These are phyloP conservation scores for Suillus subluteus DNA, from an alignment of 768 basidiomycete genomes.

Conservation along the genomic window DNA sequence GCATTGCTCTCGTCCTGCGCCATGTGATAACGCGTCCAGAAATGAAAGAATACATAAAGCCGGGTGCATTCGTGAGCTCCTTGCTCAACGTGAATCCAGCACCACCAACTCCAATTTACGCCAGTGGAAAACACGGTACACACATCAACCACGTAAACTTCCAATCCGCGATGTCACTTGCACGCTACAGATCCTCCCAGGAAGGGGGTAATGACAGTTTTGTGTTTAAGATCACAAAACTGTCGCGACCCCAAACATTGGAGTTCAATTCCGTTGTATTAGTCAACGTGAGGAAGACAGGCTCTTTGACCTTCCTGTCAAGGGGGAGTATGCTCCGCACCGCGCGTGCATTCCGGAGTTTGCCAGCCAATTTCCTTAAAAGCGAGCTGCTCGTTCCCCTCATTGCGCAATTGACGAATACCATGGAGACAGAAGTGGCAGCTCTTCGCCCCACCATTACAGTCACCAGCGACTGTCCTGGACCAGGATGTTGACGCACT, in stretches of 20 bases:
- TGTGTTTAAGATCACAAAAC: constrained; percentile 33
- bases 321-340: constrained; percentile 15
- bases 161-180: neutral
- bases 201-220: constrained; percentile 31
- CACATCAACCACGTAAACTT: too few relatives aligned
- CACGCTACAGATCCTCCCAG: constrained; percentile 11
- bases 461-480: neutral
- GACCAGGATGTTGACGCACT: constrained; percentile 1
- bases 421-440: neutral
- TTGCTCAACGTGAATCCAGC: constrained; percentile 10
- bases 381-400: constrained; percentile 6
- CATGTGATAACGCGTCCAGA: constrained; percentile 20
- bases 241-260: constrained; percentile 18
- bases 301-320: constrained; percentile 16
- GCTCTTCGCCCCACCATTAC: neutral
- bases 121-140: neutral
- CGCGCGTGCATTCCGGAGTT: constrained; percentile 7
- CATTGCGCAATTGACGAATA: neutral
- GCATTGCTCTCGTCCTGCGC: constrained; percentile 36
- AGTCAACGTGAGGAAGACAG: constrained; percentile 1
- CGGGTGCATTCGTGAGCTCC: neutral
- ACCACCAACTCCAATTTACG: constrained; percentile 12
- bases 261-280: constrained; percentile 13
- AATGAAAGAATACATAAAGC: neutral
- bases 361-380: neutral